These are phyloP conservation scores for Excoecaria cochinchinensis DNA, from an alignment of 345 rosid species.

Conservation along the genomic window DNA sequence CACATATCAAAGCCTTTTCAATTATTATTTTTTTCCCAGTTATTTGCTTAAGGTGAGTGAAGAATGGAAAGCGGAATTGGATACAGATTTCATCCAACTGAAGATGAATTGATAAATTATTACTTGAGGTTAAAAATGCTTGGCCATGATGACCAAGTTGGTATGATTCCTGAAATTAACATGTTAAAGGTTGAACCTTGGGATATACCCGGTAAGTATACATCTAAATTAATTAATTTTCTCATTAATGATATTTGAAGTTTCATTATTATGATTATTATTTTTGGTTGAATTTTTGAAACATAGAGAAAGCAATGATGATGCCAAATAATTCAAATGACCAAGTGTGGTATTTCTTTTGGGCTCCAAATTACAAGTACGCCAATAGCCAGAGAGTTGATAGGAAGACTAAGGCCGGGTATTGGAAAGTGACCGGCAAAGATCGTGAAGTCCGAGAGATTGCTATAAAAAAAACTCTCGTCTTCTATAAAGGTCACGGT, in stretches of 20 bases:
- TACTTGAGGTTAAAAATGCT: conserved; percentile 36
- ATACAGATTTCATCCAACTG: conserved; percentile 42
- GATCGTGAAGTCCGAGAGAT: conserved; percentile 20
- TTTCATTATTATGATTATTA: too few relatives aligned
- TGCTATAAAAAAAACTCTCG: conserved; percentile 41
- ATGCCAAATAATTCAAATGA: neutral
- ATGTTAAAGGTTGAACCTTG: conserved; percentile 45
- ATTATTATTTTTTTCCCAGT: too few relatives aligned
- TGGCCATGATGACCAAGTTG: neutral
- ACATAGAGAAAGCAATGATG: neutral
- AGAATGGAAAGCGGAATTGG: neutral
- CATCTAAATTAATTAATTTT: too few relatives aligned
- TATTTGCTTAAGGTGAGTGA: too few relatives aligned
- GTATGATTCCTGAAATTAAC: conserved; percentile 35
- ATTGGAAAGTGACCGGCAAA: conserved; percentile 49
- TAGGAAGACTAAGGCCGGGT: conserved; percentile 35
- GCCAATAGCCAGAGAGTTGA: conserved; percentile 17
- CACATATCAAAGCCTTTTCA: too few relatives aligned
- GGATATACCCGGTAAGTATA: conserved; percentile 40
- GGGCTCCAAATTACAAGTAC: conserved; percentile 23
- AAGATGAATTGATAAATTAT: conserved; percentile 37
- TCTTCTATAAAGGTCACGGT: conserved; percentile 26
- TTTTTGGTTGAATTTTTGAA: neutral
- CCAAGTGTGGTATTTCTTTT: conserved; percentile 29
- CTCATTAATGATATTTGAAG: too few relatives aligned